These are phyloP conservation scores for Aspergillus sp. DNA, from an alignment of 2,329 filamentous ascomycete genomes.

Conservation along the genomic window DNA sequence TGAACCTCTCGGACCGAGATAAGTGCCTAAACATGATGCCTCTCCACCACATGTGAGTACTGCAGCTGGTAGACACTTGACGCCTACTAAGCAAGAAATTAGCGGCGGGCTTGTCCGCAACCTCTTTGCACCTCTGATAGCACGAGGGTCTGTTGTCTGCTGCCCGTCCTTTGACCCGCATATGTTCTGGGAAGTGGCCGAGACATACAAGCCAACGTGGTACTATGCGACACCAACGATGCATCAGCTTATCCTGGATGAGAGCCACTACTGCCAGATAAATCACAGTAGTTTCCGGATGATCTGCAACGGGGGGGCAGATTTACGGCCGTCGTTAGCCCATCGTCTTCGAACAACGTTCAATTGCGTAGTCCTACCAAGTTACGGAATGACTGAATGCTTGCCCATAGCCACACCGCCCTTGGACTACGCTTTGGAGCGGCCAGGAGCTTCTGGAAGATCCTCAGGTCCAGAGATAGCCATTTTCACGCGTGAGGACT, in stretches of 20 bases:
- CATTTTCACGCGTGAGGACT: constrained; percentile 44
- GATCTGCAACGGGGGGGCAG: constrained; percentile 58
- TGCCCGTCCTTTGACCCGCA: constrained; percentile 55
- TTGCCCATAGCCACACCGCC: constrained; percentile 60
- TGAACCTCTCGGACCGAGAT: constrained; percentile 49
- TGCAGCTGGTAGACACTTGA: not conserved
- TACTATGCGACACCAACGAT: constrained; percentile 60
- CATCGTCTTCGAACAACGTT: constrained; percentile 51
- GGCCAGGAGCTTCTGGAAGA: constrained; percentile 54
- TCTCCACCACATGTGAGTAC: constrained; percentile 54
- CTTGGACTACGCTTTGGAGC: constrained; percentile 52
- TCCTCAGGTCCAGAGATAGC: constrained; percentile 53
- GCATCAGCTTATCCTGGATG: constrained; percentile 55
- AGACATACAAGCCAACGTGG: constrained; percentile 52
- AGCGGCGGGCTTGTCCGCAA: constrained; percentile 56
- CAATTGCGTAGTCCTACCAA: constrained; percentile 53
- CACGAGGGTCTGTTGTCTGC: constrained; percentile 55
- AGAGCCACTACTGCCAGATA: constrained; percentile 43
- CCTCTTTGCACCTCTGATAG: constrained; percentile 55
- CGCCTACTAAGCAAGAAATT: not conserved
- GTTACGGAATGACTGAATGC: constrained; percentile 62
- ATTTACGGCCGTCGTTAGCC: constrained; percentile 53
- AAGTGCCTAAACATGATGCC: constrained; percentile 62
- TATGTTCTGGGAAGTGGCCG: constrained; percentile 56
- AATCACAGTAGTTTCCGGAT: constrained; percentile 48